These are phyloP conservation scores for Claviceps quebecensis DNA, from an alignment of 2,329 filamentous ascomycete genomes.

Conservation along the genomic window DNA sequence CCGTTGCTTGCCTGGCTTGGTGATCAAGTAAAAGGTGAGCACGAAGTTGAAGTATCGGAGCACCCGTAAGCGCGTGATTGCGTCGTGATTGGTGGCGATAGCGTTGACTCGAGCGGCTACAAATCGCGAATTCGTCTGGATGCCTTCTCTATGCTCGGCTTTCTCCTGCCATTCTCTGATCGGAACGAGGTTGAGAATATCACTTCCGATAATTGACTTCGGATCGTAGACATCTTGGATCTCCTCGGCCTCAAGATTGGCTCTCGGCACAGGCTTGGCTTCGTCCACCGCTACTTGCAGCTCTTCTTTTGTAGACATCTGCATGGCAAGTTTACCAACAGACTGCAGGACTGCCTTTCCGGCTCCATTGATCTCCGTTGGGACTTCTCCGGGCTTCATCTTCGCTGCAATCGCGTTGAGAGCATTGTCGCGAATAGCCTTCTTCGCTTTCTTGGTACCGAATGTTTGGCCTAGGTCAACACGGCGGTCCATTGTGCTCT, in stretches of 20 bases:
- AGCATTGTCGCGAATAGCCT: conserved; percentile 53
- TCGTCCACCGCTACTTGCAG: conserved; percentile 51
- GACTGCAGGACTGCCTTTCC: conserved; percentile 47
- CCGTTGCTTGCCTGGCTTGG: conserved; percentile 31
- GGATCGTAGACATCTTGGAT: conserved; percentile 62
- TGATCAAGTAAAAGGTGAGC: conserved; percentile 36
- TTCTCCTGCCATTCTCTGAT: conserved; percentile 63
- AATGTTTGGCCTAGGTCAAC: conserved; percentile 64
- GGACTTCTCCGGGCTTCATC: conserved; percentile 20
- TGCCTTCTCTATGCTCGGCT: conserved; percentile 40
- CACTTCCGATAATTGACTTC: conserved; percentile 49
- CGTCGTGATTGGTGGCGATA: conserved; percentile 38
- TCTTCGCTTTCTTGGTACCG: conserved; percentile 75
- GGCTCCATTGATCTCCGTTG: conserved; percentile 39
- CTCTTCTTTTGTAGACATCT: conserved; percentile 54
- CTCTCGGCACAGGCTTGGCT: conserved; percentile 57
- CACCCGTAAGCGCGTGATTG: conserved; percentile 39
- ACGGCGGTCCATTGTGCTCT: conserved; percentile 47
- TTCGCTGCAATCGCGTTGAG: conserved; percentile 53
- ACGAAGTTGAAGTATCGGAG: conserved; percentile 47
- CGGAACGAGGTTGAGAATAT: conserved; percentile 52
- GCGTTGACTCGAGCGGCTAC: conserved; percentile 48
- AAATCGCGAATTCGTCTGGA: conserved; percentile 46
- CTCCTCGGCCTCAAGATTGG: conserved; percentile 51
- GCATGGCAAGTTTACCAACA: conserved; percentile 46